phyloP scores from a whole-genome alignment of 306 rosid genomes.

The Psophocarpus tetragonolobus region DNA sequence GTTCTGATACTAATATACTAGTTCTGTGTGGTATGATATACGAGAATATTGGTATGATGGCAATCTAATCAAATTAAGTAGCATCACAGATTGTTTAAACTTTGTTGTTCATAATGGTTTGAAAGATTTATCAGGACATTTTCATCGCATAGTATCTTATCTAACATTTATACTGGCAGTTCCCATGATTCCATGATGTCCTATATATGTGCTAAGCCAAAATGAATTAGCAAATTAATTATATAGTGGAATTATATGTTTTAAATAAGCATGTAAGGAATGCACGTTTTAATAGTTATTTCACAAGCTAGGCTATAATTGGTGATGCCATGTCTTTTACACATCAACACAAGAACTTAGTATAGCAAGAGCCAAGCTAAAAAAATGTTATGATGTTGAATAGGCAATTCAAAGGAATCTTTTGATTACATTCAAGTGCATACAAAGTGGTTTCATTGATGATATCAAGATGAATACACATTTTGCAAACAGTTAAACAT shows the following conservation, averaged over 20 bases:
- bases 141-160: no score
- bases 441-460: background rate
- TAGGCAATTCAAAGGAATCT: slow-evolving; percentile 12
- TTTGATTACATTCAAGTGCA: background rate
- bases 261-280: slow-evolving; percentile 28
- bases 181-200: slow-evolving; percentile 42
- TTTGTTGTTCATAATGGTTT: no score
- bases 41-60: no score
- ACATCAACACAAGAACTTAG: slow-evolving; percentile 22
- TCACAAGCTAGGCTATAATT: slow-evolving; percentile 18
- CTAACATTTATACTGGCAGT: no score
- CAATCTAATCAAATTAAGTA: no score
- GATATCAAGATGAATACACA: slow-evolving; percentile 17
- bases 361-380: background rate
- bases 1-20: no score
- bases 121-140: no score
- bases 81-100: no score
- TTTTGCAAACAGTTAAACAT: no score
- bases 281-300: slow-evolving; percentile 10
- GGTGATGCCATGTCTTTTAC: background rate
- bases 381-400: background rate
- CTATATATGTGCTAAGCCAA: slow-evolving; percentile 50
- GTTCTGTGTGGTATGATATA: no score
- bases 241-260: slow-evolving; percentile 15
- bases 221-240: slow-evolving; percentile 22